Percentiles rank a stretch among this genome's conserved stretches.
These are phyloP conservation scores for Candida awuae DNA, from an alignment of 805 yeast genomes.

Conservation along the genomic window DNA sequence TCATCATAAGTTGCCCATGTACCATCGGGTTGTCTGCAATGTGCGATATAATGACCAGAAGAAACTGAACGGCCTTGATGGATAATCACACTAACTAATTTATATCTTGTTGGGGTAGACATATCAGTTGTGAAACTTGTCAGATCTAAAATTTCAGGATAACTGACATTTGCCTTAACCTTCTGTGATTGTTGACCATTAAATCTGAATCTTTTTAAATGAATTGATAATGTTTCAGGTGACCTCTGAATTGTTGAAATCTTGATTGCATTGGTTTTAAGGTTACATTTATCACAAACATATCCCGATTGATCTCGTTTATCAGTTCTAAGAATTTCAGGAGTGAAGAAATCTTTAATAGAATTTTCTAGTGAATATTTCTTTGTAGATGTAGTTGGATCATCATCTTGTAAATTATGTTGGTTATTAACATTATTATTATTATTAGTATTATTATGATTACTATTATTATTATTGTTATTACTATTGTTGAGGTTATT, in stretches of 20 bases:
- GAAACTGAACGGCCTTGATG: slow-evolving; percentile 92
- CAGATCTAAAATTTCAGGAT: slow-evolving; percentile 70
- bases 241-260: slow-evolving; percentile 66
- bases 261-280: slow-evolving; percentile 70
- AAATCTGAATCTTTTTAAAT: slow-evolving; percentile 85
- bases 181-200: slow-evolving; percentile 70
- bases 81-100: slow-evolving; percentile 73
- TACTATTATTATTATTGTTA: slow-evolving; percentile 4
- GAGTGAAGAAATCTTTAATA: slow-evolving; percentile 71
- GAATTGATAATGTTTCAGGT: slow-evolving; percentile 83
- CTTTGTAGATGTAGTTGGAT: slow-evolving; percentile 2
- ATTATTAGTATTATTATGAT: slow-evolving; percentile 4
- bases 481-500: slow-evolving; percentile 4
- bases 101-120: slow-evolving; percentile 50
- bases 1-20: slow-evolving; percentile 94
- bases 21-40: slow-evolving; percentile 87
- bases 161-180: slow-evolving; percentile 78
- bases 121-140: slow-evolving; percentile 47
- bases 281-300: slow-evolving; percentile 78
- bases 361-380: slow-evolving; percentile 65
- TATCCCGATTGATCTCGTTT: slow-evolving; percentile 67
- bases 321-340: slow-evolving; percentile 68
- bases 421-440: slow-evolving; percentile 5
- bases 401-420: background rate
- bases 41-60: slow-evolving; percentile 89